Evolutionary conservation across 148 eudicot genomes (phyloP).

Genomic region (Bassia scoparia): DNA sequence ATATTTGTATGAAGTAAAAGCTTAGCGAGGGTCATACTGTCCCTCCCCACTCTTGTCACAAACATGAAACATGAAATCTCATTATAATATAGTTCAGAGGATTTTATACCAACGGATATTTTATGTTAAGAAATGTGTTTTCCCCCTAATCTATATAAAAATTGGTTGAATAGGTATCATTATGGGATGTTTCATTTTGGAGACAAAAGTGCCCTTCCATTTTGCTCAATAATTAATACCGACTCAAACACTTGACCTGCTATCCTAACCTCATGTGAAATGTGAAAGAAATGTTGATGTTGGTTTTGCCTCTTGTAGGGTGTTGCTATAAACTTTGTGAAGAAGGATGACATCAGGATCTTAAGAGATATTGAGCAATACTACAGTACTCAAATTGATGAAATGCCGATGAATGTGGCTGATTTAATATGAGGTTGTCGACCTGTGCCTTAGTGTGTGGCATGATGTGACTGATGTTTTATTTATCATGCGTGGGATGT

Average conservation of each 20-base stretch:
- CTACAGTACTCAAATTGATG: slow-evolving; percentile 89
- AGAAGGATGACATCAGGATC: slow-evolving; percentile 75
- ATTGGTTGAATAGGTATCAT: no score
- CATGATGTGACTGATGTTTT: neutral
- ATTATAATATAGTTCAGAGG: no score
- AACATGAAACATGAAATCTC: no score
- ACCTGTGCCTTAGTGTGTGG: slow-evolving; percentile 1
- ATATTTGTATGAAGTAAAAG: no score
- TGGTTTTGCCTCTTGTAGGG: slow-evolving; percentile 49
- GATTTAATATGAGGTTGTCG: slow-evolving; percentile 49
- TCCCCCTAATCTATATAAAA: no score
- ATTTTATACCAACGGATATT: no score
- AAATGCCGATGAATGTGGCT: slow-evolving; percentile 97
- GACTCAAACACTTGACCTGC: neutral
- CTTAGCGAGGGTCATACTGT: no score
- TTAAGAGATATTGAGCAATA: slow-evolving; percentile 90
- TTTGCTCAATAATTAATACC: no score
- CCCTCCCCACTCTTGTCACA: no score
- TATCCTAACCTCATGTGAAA: neutral
- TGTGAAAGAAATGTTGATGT: slow-evolving; percentile 11
- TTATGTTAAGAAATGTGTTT: no score
- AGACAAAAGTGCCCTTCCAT: no score
- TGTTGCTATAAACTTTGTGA: slow-evolving; percentile 91
- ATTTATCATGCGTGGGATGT: neutral
- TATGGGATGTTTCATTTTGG: no score